Evolutionary conservation across 164 flowering plant species (phyloP).

Genomic region (Magnolia sinica): DNA sequence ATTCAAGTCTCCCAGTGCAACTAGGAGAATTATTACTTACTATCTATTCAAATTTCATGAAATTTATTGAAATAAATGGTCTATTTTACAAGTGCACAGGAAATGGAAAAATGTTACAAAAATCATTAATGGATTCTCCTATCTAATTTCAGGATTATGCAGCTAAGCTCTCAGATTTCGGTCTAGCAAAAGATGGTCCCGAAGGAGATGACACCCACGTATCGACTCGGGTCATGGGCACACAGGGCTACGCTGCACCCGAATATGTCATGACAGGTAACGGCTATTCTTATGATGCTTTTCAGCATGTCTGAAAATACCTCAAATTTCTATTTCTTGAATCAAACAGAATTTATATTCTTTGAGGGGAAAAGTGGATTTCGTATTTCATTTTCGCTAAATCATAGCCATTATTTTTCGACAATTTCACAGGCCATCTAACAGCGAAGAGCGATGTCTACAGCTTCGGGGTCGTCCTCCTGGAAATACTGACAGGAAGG

Average conservation of each 20-base stretch:
- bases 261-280: conserved; percentile 76
- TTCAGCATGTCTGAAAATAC: not conserved
- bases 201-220: conserved; percentile 71
- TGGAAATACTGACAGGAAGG: conserved; percentile 76
- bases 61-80: too few relatives aligned
- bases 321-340: too few relatives aligned
- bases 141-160: conserved; percentile 53
- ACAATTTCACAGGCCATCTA: conserved; percentile 60
- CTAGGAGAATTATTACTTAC: too few relatives aligned
- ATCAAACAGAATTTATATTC: not conserved
- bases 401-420: not conserved
- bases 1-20: too few relatives aligned
- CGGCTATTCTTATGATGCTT: not conserved
- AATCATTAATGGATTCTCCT: not conserved
- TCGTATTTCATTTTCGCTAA: not conserved
- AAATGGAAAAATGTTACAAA: too few relatives aligned
- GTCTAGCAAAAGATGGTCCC: conserved; percentile 83
- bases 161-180: conserved; percentile 86
- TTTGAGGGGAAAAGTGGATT: not conserved
- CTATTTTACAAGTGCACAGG: too few relatives aligned
- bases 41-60: too few relatives aligned
- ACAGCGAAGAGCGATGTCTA: conserved; percentile 84
- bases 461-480: conserved; percentile 81
- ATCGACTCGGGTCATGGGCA: conserved; percentile 81
- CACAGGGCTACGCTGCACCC: conserved; percentile 91